A percentile compares a stretch with the other conserved stretches of the same genome.
Conservation (phyloP, 345 rosid genomes). For the Euphorbia lathyris region DNA sequence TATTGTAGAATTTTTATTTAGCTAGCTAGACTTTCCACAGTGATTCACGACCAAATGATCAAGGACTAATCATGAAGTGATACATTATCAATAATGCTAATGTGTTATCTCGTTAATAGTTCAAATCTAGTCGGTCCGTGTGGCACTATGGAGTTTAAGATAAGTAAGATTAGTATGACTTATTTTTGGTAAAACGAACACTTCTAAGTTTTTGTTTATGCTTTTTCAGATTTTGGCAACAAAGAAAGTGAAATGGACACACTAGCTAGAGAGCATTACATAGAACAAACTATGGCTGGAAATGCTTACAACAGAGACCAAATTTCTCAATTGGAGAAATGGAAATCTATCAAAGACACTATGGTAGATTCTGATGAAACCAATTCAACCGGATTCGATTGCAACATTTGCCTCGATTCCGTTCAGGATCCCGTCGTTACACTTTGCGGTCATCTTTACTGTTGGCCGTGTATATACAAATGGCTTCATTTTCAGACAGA, state of each 20-base stretch:
- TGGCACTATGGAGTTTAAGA: no score
- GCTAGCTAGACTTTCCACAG: no score
- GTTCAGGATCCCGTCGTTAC: conserved; percentile 91
- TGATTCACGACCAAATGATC: no score
- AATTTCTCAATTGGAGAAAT: conserved; percentile 11
- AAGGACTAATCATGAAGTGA: no score
- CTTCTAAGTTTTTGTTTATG: neutral
- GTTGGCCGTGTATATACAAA: conserved; percentile 94
- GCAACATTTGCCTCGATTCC: conserved; percentile 65
- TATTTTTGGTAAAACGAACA: neutral
- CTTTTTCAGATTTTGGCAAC: conserved; percentile 18
- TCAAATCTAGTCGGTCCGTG: no score
- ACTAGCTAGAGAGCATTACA: conserved; percentile 28
- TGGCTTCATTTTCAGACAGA: conserved; percentile 62
- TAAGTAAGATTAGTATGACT: no score
- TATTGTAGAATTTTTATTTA: no score
- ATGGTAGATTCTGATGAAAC: conserved; percentile 12
- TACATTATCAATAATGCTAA: no score
- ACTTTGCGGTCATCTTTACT: conserved; percentile 86
- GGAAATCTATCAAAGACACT: conserved; percentile 20
- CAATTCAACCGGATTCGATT: conserved; percentile 30
- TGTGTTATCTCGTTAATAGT: no score
- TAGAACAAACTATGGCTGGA: conserved; percentile 9
- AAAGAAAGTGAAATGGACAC: neutral
- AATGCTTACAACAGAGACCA: neutral